Percentiles rank a stretch among this genome's conserved stretches.
These are phyloP conservation scores for Helenozyma baotianmanensis DNA, from an alignment of 805 yeast species.

Conservation along the genomic window DNA sequence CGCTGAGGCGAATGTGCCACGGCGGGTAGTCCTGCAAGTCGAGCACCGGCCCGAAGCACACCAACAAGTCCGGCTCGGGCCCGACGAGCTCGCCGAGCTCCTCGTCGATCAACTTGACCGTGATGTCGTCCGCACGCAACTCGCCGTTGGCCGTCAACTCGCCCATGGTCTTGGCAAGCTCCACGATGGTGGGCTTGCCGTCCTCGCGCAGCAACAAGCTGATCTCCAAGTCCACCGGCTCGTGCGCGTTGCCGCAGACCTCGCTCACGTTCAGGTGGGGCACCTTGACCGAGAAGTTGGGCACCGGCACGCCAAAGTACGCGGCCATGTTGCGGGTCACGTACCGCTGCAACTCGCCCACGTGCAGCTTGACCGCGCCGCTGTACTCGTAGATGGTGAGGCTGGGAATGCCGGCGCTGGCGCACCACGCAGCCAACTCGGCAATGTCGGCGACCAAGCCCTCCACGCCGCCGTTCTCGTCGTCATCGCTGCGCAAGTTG, in stretches of 20 bases:
- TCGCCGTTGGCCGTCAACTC: conserved; percentile 63
- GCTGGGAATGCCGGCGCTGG: conserved; percentile 78
- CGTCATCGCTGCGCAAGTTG: conserved; percentile 66
- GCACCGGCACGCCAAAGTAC: conserved; percentile 73
- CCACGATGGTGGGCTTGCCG: conserved; percentile 88
- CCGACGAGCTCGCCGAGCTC: conserved; percentile 75
- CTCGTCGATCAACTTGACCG: conserved; percentile 69
- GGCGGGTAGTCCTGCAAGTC: conserved; percentile 96
- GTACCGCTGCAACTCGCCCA: conserved; percentile 51
- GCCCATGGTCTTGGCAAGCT: conserved; percentile 79
- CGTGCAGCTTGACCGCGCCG: conserved; percentile 46
- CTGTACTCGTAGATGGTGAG: conserved; percentile 75
- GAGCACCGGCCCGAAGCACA: conserved; percentile 79
- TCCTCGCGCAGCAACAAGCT: conserved; percentile 68
- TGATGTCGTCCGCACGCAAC: conserved; percentile 60
- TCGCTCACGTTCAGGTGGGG: conserved; percentile 61
- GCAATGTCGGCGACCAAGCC: conserved; percentile 75
- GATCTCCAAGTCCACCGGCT: conserved; percentile 49
- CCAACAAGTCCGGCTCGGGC: conserved; percentile 85
- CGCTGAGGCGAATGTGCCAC: conserved; percentile 91
- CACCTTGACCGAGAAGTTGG: conserved; percentile 55
- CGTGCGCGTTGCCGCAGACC: conserved; percentile 23
- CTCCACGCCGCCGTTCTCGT: conserved; percentile 84
- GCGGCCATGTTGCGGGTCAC: conserved; percentile 55
- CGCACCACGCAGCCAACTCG: conserved; percentile 79